Evolutionary conservation across 495 filamentous ascomycete species (phyloP).

Genomic region (Annulohypoxylon maeteangense): DNA sequence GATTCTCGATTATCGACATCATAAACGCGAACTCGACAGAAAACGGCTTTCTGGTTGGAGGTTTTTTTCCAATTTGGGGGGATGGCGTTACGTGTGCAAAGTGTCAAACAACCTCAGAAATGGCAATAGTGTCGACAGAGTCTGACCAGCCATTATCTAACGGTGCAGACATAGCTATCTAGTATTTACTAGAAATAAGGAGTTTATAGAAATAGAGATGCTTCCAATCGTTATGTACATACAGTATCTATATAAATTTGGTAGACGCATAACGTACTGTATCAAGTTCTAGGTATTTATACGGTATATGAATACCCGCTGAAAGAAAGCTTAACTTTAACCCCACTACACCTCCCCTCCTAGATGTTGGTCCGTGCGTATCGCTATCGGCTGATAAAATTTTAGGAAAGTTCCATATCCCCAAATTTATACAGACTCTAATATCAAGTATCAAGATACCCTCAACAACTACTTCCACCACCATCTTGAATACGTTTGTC

Average conservation of each 20-base stretch:
- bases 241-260: neutral
- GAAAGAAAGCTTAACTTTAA: neutral
- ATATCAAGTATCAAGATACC: conserved; percentile 23
- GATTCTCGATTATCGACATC: neutral
- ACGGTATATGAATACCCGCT: neutral
- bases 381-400: conserved; percentile 39
- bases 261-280: neutral
- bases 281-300: too few species aligned
- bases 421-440: conserved; percentile 16
- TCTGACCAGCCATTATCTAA: neutral
- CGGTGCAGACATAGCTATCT: neutral
- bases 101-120: neutral
- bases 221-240: too few species aligned
- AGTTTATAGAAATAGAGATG: neutral
- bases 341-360: neutral
- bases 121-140: neutral
- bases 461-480: neutral
- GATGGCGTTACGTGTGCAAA: conserved; percentile 1
- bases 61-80: neutral
- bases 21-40: conserved; percentile 1
- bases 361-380: conserved; percentile 24
- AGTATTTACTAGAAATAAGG: neutral
- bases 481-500: conserved; percentile 6
- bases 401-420: conserved; percentile 23
- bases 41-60: neutral